Conservation (phyloP, 2,329 filamentous ascomycete genomes). For the Rutstroemia sp. region DNA sequence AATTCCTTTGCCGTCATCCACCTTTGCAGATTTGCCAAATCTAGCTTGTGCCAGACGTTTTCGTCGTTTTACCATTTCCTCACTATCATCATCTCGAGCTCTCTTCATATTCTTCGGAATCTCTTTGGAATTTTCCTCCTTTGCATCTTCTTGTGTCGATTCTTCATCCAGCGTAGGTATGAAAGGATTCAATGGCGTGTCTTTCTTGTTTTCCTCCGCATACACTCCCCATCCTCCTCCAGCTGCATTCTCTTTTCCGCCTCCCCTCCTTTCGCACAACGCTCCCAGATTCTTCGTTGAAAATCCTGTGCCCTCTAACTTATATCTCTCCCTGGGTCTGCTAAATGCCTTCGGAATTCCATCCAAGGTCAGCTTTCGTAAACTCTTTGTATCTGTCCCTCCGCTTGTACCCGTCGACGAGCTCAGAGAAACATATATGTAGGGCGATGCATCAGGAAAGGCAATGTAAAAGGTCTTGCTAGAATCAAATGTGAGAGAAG, state of each 20-base stretch:
- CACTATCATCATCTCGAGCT: slow-evolving; percentile 22
- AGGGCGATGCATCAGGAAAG: slow-evolving; percentile 73
- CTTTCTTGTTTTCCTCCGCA: slow-evolving; percentile 45
- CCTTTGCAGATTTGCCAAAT: slow-evolving; percentile 56
- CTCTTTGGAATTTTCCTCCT: slow-evolving; percentile 14
- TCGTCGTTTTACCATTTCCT: slow-evolving; percentile 46
- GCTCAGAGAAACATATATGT: slow-evolving; percentile 61
- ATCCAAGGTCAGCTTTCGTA: slow-evolving; percentile 66
- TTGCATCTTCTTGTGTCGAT: slow-evolving; percentile 15
- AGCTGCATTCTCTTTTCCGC: slow-evolving; percentile 62
- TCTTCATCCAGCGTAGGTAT: slow-evolving; percentile 25
- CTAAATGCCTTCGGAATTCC: slow-evolving; percentile 80
- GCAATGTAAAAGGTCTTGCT: slow-evolving; percentile 71
- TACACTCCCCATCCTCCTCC: slow-evolving; percentile 78
- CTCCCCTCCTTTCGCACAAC: slow-evolving; percentile 61
- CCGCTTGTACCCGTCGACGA: slow-evolving; percentile 44
- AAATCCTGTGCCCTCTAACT: slow-evolving; percentile 59
- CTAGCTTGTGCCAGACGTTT: slow-evolving; percentile 57
- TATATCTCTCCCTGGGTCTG: slow-evolving; percentile 63
- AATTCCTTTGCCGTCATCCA: slow-evolving; percentile 52
- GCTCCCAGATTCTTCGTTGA: slow-evolving; percentile 64
- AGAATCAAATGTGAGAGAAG: slow-evolving; percentile 42
- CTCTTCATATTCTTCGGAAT: slow-evolving; percentile 21
- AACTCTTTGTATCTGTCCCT: slow-evolving; percentile 47
- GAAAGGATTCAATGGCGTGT: slow-evolving; percentile 44